phyloP scores from a whole-genome alignment of 2,329 filamentous ascomycete genomes.

The Trichoderma sp. region DNA sequence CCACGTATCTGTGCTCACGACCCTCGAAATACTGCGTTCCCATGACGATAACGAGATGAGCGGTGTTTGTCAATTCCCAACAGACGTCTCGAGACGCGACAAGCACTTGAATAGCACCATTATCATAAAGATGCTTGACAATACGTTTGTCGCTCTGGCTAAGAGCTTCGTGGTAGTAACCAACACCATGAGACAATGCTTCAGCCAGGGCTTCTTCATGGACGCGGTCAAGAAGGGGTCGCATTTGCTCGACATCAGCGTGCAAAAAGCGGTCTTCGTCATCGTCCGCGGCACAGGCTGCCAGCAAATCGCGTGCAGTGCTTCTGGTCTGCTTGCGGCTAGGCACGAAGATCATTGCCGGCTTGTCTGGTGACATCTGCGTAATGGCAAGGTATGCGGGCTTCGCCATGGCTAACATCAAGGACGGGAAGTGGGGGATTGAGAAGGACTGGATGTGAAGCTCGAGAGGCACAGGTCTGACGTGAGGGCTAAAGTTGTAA shows the following conservation, averaged over 20 bases:
- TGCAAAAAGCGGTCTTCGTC: slow-evolving; percentile 93
- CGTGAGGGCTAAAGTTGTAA: slow-evolving; percentile 95
- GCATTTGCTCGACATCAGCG: slow-evolving; percentile 75
- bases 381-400: slow-evolving; percentile 86
- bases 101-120: slow-evolving; percentile 85
- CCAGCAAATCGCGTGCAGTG: slow-evolving; percentile 81
- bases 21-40: slow-evolving; percentile 97
- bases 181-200: slow-evolving; percentile 87
- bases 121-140: slow-evolving; percentile 84
- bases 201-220: slow-evolving; percentile 85
- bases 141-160: slow-evolving; percentile 87
- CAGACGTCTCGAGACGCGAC: slow-evolving; percentile 78
- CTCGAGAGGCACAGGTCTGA: slow-evolving; percentile 84
- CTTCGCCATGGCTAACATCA: slow-evolving; percentile 98
- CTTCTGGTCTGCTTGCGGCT: slow-evolving; percentile 88
- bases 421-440: slow-evolving; percentile 93
- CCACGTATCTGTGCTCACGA: slow-evolving; percentile 92
- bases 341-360: slow-evolving; percentile 87
- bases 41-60: slow-evolving; percentile 93
- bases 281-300: slow-evolving; percentile 83
- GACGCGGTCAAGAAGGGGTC: slow-evolving; percentile 75
- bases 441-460: slow-evolving; percentile 93
- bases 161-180: slow-evolving; percentile 94
- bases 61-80: slow-evolving; percentile 87
- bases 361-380: slow-evolving; percentile 84